Conservation (phyloP, 1,139 yeast genomes). For the Debaryomycetaceae sp. region DNA sequence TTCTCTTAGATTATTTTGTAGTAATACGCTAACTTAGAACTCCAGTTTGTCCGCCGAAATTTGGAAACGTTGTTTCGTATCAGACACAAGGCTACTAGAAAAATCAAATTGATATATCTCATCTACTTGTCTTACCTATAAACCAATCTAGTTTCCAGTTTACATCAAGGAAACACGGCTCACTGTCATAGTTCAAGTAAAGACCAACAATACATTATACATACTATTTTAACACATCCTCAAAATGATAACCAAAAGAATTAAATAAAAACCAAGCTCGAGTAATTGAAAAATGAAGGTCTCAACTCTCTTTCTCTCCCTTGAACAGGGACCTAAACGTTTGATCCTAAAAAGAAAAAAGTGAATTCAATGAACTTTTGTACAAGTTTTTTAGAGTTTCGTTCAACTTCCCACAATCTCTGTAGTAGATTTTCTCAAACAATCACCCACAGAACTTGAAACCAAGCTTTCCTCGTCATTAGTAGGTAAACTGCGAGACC, state of each 20-base stretch:
- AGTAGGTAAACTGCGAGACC: conserved; percentile 2
- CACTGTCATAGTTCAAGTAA: neutral
- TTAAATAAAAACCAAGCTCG: neutral
- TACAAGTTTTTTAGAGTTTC: neutral
- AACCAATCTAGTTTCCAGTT: neutral
- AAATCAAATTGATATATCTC: no score
- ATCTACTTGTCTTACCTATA: neutral
- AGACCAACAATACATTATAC: neutral
- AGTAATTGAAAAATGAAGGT: neutral
- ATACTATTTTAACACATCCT: neutral
- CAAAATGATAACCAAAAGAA: neutral
- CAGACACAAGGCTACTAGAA: no score
- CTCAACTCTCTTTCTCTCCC: neutral
- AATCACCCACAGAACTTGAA: conserved; percentile 38
- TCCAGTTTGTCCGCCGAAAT: no score
- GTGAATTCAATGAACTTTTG: neutral
- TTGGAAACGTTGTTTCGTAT: no score
- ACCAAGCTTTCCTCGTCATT: conserved; percentile 31
- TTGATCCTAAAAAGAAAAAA: neutral
- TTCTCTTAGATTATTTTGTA: no score
- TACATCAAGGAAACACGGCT: neutral
- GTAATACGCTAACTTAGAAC: no score
- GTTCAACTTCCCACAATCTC: conserved; percentile 31
- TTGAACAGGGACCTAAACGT: neutral
- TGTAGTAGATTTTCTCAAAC: conserved; percentile 36